Percentiles rank a stretch among this genome's conserved stretches.
These are phyloP conservation scores for Globisporangium echinulatum DNA, from an alignment of 352 stramenopile genomes.

Conservation along the genomic window DNA sequence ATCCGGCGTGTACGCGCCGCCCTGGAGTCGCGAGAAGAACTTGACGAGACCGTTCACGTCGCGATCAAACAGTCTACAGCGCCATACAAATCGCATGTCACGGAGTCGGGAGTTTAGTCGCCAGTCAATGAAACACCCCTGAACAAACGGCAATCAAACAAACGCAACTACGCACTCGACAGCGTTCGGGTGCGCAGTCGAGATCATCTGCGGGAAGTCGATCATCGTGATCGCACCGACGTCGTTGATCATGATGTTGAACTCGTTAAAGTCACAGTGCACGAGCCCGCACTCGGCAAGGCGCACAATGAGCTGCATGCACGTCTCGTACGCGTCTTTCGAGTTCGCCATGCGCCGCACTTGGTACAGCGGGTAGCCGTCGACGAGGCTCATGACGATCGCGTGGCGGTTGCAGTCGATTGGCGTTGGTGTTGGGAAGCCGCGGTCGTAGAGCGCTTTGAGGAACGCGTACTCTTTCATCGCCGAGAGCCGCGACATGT, in stretches of 20 bases:
- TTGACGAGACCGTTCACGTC: conserved; percentile 96
- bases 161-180: conserved; percentile 75
- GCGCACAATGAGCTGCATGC: conserved; percentile 94
- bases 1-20: conserved; percentile 76
- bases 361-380: conserved; percentile 95
- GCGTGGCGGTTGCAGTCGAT: conserved; percentile 98
- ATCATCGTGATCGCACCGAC: conserved; percentile 97
- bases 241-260: conserved; percentile 99
- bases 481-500: conserved; percentile 97
- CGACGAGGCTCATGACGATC: conserved; percentile 96
- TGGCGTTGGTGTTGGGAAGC: conserved; percentile 96
- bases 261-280: conserved; percentile 99
- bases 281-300: conserved; percentile 97
- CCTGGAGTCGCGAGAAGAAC: conserved; percentile 90
- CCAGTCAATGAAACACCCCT: conserved; percentile 2
- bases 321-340: conserved; percentile 94
- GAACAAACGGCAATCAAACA: neutral
- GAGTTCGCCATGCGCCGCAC: conserved; percentile 89
- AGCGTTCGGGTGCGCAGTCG: conserved; percentile 96
- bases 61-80: conserved; percentile 81
- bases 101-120: no score
- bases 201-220: conserved; percentile 99
- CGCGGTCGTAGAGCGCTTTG: conserved; percentile 93
- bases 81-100: neutral
- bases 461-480: conserved; percentile 99